Percentiles rank a stretch among this genome's conserved stretches.
Evolutionary conservation across 176 grass and related monocot genomes (phyloP).

Genomic region (Paspalum vaginatum): DNA sequence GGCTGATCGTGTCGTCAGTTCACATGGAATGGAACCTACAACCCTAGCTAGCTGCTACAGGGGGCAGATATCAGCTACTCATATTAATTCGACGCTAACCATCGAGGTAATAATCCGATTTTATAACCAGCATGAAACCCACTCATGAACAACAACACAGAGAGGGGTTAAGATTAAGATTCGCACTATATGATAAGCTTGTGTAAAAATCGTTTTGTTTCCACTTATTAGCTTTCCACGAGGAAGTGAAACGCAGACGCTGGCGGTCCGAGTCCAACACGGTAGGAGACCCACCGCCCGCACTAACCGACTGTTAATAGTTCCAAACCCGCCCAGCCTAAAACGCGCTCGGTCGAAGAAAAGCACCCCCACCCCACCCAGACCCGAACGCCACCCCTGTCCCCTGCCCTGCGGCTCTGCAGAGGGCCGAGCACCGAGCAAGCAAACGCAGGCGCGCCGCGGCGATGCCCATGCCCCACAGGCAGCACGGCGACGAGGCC

Average conservation of each 20-base stretch:
- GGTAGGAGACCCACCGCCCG: slow-evolving; percentile 3
- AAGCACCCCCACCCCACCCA: not conserved
- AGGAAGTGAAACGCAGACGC: too few species aligned
- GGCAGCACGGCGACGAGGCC: not conserved
- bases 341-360: not conserved
- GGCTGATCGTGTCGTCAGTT: not conserved
- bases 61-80: not conserved
- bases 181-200: not conserved
- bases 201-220: not conserved
- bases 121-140: not conserved
- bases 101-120: not conserved
- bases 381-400: not conserved
- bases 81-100: not conserved
- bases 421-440: too few species aligned
- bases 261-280: not conserved
- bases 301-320: slow-evolving; percentile 21
- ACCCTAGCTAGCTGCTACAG: not conserved
- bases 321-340: slow-evolving; percentile 18
- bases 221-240: too few species aligned
- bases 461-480: slow-evolving; percentile 35
- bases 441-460: too few species aligned
- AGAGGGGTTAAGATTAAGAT: not conserved
- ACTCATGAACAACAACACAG: not conserved
- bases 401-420: too few species aligned
- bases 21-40: not conserved